Conservation (phyloP, 179 eudicot species). For the Nepenthes alata region DNA sequence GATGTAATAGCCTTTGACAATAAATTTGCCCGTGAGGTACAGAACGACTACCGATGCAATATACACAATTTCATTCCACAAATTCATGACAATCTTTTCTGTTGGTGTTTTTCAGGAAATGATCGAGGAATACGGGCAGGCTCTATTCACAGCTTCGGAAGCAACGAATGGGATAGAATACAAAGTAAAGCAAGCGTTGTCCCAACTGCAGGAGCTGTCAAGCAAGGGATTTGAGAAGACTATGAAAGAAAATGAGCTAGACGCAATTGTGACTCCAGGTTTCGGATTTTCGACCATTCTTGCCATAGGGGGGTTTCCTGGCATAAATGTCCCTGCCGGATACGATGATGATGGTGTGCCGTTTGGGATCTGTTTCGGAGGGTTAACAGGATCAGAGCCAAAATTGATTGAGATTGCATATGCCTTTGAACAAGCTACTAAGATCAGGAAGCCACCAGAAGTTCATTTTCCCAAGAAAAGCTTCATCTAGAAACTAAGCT, state of each 20-base stretch:
- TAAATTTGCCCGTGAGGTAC: slow-evolving; percentile 2
- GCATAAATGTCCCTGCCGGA: slow-evolving; percentile 28
- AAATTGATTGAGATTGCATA: slow-evolving; percentile 37
- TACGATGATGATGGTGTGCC: slow-evolving; percentile 23
- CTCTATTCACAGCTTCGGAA: slow-evolving; percentile 14
- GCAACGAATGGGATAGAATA: slow-evolving; percentile 16
- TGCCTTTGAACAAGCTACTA: slow-evolving; percentile 45
- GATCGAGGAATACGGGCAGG: slow-evolving; percentile 29
- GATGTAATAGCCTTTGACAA: slow-evolving; percentile 37
- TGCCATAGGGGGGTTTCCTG: slow-evolving; percentile 35
- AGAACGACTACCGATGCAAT: too few species aligned
- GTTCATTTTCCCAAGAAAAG: too few species aligned
- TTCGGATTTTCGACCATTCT: slow-evolving; percentile 11
- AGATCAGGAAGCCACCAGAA: slow-evolving; percentile 25
- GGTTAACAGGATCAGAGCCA: slow-evolving; percentile 28
- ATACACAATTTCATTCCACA: too few species aligned
- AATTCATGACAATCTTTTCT: too few species aligned
- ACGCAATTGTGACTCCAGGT: slow-evolving; percentile 19
- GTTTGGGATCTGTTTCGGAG: slow-evolving; percentile 42
- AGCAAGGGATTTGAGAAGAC: slow-evolving; percentile 23
- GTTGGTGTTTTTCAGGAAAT: slow-evolving; percentile 17
- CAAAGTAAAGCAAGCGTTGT: slow-evolving; percentile 14
- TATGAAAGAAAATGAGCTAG: slow-evolving; percentile 17
- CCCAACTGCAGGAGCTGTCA: slow-evolving; percentile 7
- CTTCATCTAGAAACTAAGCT: too few species aligned